Evolutionary conservation across 1,139 yeast genomes (phyloP), one percentile per base, ranked within the genome.

Genomic region (Yamadazyma conglobata): DNA sequence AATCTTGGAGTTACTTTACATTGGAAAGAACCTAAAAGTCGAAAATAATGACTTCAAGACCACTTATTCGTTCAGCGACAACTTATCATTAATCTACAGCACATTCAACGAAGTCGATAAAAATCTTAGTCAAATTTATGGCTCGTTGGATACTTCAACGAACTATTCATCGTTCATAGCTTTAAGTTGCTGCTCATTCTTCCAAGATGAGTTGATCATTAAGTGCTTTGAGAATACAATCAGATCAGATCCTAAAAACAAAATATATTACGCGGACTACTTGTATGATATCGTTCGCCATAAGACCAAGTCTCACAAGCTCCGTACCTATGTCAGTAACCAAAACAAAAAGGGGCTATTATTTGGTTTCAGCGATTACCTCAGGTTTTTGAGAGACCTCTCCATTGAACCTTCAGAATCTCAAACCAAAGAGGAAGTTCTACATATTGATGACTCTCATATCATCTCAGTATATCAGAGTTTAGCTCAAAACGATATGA

Each of bases 221-320:
- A 66, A 67, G 27, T 74, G 87, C 34, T 89, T 78, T 53, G 79
- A 79, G 28, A 57, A 60, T 6, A 73, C 81, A 17, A 54, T 65
- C 2, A 46, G 50, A 1, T 56, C 75, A 6, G 95, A 88, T 50
- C 70, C 74, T 0, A 44, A 35, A 0, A 72, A 78, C 41, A 54
- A 60, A 5, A 74, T 87, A 5, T 58, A 67, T 28, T 88, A 87
- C 45, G 78, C 82, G 35, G 96, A 89, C 51, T 77, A 87, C 4
- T 45, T 65, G 28, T 55, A 52, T 33, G 47, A 42, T 26, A 42
- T 41, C 10, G 42, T 46, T 3, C 44, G 38, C 21, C 46, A 41
- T 29, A 42, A 46, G 24, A 25, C 34, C 6, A 35, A 35, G 15
- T 33, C 38, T 16, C 19, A 29, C 4, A 60, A 58, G 32, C 42